Evolutionary conservation across 2,329 filamentous ascomycete genomes (phyloP).

Genomic region (Xylaria sp.): DNA sequence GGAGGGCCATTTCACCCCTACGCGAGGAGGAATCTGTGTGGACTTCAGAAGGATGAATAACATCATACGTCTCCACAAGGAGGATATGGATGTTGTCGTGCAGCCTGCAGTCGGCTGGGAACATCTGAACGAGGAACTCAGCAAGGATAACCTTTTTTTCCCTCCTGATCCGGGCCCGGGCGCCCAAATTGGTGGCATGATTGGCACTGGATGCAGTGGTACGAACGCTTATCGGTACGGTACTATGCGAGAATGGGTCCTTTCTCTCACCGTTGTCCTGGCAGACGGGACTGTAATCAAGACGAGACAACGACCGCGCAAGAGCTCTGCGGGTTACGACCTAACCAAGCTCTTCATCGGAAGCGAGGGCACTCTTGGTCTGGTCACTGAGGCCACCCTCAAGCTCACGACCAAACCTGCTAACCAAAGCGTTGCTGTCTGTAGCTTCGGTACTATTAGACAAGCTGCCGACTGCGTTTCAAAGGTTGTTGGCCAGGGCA

Average conservation of each 20-base stretch:
- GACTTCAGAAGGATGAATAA: constrained; percentile 78
- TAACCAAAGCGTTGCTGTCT: constrained; percentile 74
- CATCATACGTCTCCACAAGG: constrained; percentile 70
- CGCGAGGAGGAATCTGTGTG: constrained; percentile 74
- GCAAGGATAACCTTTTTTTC: constrained; percentile 75
- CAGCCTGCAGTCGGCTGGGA: constrained; percentile 82
- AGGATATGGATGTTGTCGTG: constrained; percentile 70
- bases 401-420: constrained; percentile 77
- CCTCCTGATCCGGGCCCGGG: constrained; percentile 84
- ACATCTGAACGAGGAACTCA: constrained; percentile 72
- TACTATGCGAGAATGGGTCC: constrained; percentile 88
- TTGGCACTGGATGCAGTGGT: constrained; percentile 69
- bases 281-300: constrained; percentile 83
- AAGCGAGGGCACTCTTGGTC: constrained; percentile 79
- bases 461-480: constrained; percentile 74
- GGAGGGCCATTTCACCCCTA: constrained; percentile 78
- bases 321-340: constrained; percentile 83
- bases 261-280: constrained; percentile 80
- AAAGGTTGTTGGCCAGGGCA: constrained; percentile 71
- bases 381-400: constrained; percentile 78
- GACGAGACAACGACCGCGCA: constrained; percentile 76
- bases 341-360: constrained; percentile 80
- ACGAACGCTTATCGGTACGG: constrained; percentile 86
- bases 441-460: constrained; percentile 53
- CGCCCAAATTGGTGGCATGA: constrained; percentile 84